A percentile compares a stretch with the other conserved stretches of the same genome.
These are phyloP conservation scores for Camillea tinctor DNA, from an alignment of 2,329 filamentous ascomycete species.

Conservation along the genomic window DNA sequence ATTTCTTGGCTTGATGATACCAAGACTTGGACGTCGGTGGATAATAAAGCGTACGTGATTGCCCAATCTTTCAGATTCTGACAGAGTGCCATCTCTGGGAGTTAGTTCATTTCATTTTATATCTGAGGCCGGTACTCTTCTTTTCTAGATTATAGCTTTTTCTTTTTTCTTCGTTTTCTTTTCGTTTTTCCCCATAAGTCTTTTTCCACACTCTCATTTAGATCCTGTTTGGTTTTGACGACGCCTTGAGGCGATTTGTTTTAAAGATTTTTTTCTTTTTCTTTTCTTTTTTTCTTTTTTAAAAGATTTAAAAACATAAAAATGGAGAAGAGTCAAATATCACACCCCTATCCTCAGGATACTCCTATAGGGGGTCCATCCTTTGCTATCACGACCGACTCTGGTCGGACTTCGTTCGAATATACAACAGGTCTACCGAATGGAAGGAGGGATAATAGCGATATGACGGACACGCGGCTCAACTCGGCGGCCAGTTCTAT, in stretches of 20 bases:
- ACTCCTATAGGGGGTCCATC: conserved; percentile 9
- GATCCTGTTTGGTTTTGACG: conserved; percentile 6
- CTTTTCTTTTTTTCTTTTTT: conserved; percentile 16
- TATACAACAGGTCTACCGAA: conserved; percentile 6
- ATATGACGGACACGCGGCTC: conserved; percentile 12
- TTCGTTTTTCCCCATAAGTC: conserved; percentile 12
- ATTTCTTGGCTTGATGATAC: conserved; percentile 23
- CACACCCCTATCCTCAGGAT: conserved; percentile 7
- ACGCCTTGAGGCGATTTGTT: background rate
- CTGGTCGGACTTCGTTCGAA: conserved; percentile 6
- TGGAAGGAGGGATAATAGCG: conserved; percentile 18
- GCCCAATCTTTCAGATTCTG: conserved; percentile 10
- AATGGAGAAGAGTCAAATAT: conserved; percentile 7
- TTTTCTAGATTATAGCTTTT: conserved; percentile 6
- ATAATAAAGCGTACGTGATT: conserved; percentile 22
- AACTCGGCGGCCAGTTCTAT: conserved; percentile 26
- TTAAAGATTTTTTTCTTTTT: conserved; percentile 8
- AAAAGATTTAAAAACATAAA: conserved; percentile 1
- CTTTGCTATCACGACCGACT: conserved; percentile 8
- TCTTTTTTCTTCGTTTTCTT: conserved; percentile 11
- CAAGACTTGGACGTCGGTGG: conserved; percentile 14
- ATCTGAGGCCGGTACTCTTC: conserved; percentile 21
- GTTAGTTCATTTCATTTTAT: conserved; percentile 20
- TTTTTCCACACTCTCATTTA: conserved; percentile 4
- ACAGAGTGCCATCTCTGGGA: conserved; percentile 12